phyloP scores from a whole-genome alignment of 345 rosid species.

The Turritis glabra region DNA sequence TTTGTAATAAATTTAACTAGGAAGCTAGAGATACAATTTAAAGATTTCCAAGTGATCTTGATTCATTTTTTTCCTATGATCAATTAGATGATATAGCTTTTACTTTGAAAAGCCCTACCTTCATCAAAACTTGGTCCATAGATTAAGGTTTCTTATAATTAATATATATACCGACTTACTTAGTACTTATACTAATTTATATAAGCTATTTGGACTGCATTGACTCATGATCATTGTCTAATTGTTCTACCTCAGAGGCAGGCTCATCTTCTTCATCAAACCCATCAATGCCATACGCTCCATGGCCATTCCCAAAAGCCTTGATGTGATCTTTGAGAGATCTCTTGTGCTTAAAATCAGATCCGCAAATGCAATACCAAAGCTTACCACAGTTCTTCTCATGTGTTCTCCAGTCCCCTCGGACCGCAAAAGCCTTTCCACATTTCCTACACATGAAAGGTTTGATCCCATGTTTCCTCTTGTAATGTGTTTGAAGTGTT shows the following conservation, averaged over 20 bases:
- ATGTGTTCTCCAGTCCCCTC: conserved; percentile 87
- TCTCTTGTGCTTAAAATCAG: conserved; percentile 81
- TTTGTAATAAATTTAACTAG: conserved; percentile 23
- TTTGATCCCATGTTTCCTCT: conserved; percentile 73
- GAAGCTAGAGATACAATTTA: conserved; percentile 15
- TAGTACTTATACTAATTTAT: conserved; percentile 20
- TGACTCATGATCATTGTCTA: conserved; percentile 43
- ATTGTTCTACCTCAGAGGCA: conserved; percentile 56
- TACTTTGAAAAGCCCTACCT: conserved; percentile 30
- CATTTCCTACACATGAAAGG: conserved; percentile 77
- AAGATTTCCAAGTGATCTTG: conserved; percentile 23
- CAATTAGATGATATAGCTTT: conserved; percentile 36
- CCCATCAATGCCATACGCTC: conserved; percentile 43
- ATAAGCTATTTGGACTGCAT: conserved; percentile 41
- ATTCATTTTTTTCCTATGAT: conserved; percentile 21
- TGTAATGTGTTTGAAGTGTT: conserved; percentile 88
- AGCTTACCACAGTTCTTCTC: conserved; percentile 86
- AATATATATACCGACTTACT: conserved; percentile 29
- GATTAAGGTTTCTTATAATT: conserved; percentile 22
- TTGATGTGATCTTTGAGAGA: conserved; percentile 75
- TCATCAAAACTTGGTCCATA: conserved; percentile 40
- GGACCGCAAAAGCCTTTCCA: conserved; percentile 71
- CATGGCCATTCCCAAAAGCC: conserved; percentile 81
- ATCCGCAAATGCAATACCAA: conserved; percentile 79
- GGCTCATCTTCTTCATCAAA: conserved; percentile 62